Evolutionary conservation across 2,329 filamentous ascomycete species (phyloP), one percentile per base, ranked within the genome.

Genomic region (Emergomyces orientalis): DNA sequence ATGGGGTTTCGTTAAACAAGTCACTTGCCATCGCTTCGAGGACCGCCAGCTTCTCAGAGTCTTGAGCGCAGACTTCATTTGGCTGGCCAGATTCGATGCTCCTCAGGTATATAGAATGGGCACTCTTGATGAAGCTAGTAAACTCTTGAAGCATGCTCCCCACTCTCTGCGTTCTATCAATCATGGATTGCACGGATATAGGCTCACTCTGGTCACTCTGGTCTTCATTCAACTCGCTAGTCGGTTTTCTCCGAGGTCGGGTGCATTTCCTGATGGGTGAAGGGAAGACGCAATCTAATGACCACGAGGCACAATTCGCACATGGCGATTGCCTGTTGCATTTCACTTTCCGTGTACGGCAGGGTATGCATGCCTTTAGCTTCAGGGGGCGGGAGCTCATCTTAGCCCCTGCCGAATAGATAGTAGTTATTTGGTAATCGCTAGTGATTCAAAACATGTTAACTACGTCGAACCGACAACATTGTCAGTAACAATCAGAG

Each of bases 281-380:
- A 25, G 66, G 66, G 47, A 63, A 67, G 17, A 65, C 54, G n/a
- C 66, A 68, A 14, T 64, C 59, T 11, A 65, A 59, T 5, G 62
- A 63, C 66, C 65, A 67, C 32, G 61, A 56, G 7, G 52, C 58
- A 60, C 70, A 72, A 34, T 69, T 71, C 45, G 66, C 65, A 62
- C 70, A 72, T 17, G 71, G 70, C 51, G 66, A 63, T 9, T 67
- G 64, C 61, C 68, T 65, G 62, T 71, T 69, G 52, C 70, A 73
- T 66, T 69, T 71, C 47, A 72, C 66, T 63, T 72, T 72, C 59
- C 71, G 67, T 47, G 61, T 63, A 34, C 69, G 65, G 64, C 71
- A 73, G n/a, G 67, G 66, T 22, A 65, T 64, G 58, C 71, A 73
- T 32, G 71, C 59, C 27, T 66, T 67, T 17, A 41, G 56, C 58